Evolutionary conservation across 495 filamentous ascomycete species (phyloP).

Genomic region (Xanthoparmelia taractica): DNA sequence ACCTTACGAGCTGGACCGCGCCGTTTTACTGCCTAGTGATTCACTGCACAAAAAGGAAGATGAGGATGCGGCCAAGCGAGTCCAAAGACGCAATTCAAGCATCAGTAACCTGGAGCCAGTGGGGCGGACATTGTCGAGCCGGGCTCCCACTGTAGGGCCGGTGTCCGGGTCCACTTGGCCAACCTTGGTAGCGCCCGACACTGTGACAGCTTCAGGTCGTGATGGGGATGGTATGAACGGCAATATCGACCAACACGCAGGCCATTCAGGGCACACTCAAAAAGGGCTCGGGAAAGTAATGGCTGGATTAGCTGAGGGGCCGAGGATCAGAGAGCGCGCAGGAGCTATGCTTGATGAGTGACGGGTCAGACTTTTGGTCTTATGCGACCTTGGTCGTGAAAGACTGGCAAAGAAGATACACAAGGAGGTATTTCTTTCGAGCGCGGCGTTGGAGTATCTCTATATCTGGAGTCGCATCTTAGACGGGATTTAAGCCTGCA

Average conservation of each 20-base stretch:
- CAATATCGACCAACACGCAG: not conserved
- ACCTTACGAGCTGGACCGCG: constrained; percentile 85
- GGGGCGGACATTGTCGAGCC: constrained; percentile 15
- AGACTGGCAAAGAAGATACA: not conserved
- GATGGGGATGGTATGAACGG: constrained; percentile 10
- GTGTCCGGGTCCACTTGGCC: not conserved
- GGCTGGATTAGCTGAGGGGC: constrained; percentile 24
- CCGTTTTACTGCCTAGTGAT: constrained; percentile 76
- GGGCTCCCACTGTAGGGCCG: constrained; percentile 15
- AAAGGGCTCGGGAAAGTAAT: constrained; percentile 21
- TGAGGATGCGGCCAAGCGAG: constrained; percentile 46
- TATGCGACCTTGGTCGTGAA: not conserved
- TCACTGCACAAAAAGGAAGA: constrained; percentile 63
- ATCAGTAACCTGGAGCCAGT: constrained; percentile 35
- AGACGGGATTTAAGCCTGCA: not conserved
- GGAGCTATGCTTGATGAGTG: not conserved
- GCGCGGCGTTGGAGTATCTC: not conserved
- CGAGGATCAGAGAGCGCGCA: not conserved
- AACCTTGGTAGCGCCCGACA: constrained; percentile 1
- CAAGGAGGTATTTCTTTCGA: not conserved
- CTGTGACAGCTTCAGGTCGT: constrained; percentile 15
- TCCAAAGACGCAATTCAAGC: constrained; percentile 46
- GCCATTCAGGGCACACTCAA: constrained; percentile 15
- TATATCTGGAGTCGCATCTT: not conserved
- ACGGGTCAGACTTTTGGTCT: not conserved